These are phyloP conservation scores for Colletotrichum phormii DNA, from an alignment of 2,329 filamentous ascomycete genomes.

Conservation along the genomic window DNA sequence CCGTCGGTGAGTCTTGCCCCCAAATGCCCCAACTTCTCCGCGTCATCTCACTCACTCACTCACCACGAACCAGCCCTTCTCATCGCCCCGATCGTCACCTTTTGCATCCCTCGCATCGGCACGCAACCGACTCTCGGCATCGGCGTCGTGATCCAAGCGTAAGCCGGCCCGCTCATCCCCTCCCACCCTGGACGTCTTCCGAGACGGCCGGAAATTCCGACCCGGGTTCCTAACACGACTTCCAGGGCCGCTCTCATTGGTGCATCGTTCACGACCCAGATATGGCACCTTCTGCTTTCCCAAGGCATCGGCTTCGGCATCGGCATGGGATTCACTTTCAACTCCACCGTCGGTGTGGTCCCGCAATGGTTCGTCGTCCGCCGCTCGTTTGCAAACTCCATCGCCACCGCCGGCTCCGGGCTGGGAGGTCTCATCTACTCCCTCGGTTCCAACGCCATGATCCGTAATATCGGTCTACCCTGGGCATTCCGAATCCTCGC, in stretches of 20 bases:
- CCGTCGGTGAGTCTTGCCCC: constrained; percentile 52
- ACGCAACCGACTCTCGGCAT: constrained; percentile 73
- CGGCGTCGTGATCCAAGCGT: constrained; percentile 72
- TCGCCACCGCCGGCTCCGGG: constrained; percentile 76
- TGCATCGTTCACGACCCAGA: constrained; percentile 74
- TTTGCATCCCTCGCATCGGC: constrained; percentile 69
- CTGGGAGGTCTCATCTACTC: constrained; percentile 80
- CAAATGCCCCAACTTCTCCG: background rate
- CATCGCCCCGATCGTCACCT: constrained; percentile 75
- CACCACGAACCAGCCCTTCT: constrained; percentile 64
- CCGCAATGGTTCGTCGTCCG: constrained; percentile 80
- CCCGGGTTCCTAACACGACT: background rate
- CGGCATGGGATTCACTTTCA: constrained; percentile 83
- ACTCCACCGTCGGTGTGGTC: constrained; percentile 73
- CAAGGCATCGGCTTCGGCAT: constrained; percentile 83
- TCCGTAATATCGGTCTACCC: constrained; percentile 69
- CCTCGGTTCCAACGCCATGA: constrained; percentile 76
- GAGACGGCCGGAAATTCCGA: background rate
- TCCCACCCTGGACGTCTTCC: background rate
- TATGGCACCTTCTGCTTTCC: constrained; percentile 81
- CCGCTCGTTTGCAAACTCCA: constrained; percentile 76
- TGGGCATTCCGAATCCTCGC: constrained; percentile 77
- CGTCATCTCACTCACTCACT: constrained; percentile 44
- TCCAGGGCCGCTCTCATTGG: constrained; percentile 68
- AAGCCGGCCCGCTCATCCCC: background rate